phyloP scores from a whole-genome alignment of 2,329 filamentous ascomycete species.

The Ustulina deusta region DNA sequence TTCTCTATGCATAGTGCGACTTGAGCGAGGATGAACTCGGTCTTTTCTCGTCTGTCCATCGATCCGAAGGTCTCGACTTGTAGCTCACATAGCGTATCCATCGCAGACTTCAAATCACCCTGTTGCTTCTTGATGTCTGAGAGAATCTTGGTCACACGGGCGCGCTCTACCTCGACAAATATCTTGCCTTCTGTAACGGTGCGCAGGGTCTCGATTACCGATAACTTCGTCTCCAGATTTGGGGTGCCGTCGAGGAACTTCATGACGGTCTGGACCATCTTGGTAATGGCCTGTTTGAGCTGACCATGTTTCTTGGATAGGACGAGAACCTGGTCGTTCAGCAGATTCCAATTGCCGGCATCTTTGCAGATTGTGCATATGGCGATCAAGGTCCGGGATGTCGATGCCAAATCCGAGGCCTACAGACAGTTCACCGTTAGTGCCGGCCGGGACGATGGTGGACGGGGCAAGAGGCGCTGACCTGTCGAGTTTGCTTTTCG shows the following conservation, averaged over 20 bases:
- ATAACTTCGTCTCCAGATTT: conserved; percentile 86
- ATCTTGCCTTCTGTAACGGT: conserved; percentile 99
- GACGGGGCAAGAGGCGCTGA: conserved; percentile 53
- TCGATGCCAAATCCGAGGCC: conserved; percentile 96
- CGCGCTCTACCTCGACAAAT: conserved; percentile 98
- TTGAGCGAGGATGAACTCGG: conserved; percentile 97
- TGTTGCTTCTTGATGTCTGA: conserved; percentile 98
- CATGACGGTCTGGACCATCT: conserved; percentile 99
- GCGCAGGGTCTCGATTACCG: conserved; percentile 92
- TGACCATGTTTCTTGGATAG: conserved; percentile 99
- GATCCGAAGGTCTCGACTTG: conserved; percentile 99
- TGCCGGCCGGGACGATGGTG: conserved; percentile 40
- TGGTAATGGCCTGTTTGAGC: conserved; percentile 98
- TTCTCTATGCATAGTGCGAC: conserved; percentile 95
- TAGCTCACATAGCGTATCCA: conserved; percentile 94
- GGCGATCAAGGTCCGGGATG: conserved; percentile 85
- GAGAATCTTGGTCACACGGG: conserved; percentile 92
- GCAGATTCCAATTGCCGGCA: conserved; percentile 88
- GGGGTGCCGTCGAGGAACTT: conserved; percentile 88
- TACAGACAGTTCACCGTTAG: conserved; percentile 54
- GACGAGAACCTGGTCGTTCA: conserved; percentile 96
- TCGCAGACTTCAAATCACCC: conserved; percentile 89
- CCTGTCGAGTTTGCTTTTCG: conserved; percentile 98
- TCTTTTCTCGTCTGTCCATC: conserved; percentile 97
- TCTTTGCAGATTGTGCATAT: conserved; percentile 97